phyloP scores from a whole-genome alignment of 1,284 basidiomycete species.

The Termitomyces sp. region DNA sequence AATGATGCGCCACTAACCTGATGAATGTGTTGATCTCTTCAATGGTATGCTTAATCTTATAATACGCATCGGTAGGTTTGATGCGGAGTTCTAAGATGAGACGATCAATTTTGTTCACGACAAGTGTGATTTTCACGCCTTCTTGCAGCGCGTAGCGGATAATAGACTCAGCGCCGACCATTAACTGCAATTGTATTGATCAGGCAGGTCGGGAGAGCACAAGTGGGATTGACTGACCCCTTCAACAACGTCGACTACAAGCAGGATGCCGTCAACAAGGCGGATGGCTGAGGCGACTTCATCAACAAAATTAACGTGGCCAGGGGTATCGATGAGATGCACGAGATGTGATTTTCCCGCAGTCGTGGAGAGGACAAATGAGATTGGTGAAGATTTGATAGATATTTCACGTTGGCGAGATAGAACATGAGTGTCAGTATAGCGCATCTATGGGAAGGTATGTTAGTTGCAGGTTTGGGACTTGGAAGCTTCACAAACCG shows the following conservation, averaged over 20 bases:
- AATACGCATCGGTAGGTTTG: slow-evolving; percentile 94
- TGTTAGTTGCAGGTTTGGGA: slow-evolving; percentile 11
- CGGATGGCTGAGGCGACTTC: slow-evolving; percentile 89
- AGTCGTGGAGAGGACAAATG: slow-evolving; percentile 84
- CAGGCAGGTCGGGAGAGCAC: slow-evolving; percentile 8
- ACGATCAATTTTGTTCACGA: slow-evolving; percentile 98
- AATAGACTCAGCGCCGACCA: slow-evolving; percentile 85
- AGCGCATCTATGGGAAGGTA: slow-evolving; percentile 56
- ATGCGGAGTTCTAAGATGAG: slow-evolving; percentile 95
- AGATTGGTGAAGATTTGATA: slow-evolving; percentile 96
- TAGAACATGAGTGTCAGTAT: slow-evolving; percentile 93
- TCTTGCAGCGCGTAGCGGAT: slow-evolving; percentile 87
- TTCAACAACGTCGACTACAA: slow-evolving; percentile 95
- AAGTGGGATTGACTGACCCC: slow-evolving; percentile 55
- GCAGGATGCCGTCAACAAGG: slow-evolving; percentile 87
- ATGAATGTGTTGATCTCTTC: slow-evolving; percentile 98
- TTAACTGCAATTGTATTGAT: slow-evolving; percentile 48
- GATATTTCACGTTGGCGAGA: slow-evolving; percentile 89
- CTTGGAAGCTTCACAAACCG: slow-evolving; percentile 46
- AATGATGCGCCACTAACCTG: slow-evolving; percentile 43
- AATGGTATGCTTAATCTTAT: slow-evolving; percentile 98
- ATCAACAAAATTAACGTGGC: slow-evolving; percentile 97
- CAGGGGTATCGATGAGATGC: slow-evolving; percentile 96
- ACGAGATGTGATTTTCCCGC: slow-evolving; percentile 90
- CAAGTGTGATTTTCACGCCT: slow-evolving; percentile 85